A percentile compares a stretch with the other conserved stretches of the same genome.
phyloP scores from a whole-genome alignment of 2,329 filamentous ascomycete species.

The Ophiocordyceps sinensis region DNA sequence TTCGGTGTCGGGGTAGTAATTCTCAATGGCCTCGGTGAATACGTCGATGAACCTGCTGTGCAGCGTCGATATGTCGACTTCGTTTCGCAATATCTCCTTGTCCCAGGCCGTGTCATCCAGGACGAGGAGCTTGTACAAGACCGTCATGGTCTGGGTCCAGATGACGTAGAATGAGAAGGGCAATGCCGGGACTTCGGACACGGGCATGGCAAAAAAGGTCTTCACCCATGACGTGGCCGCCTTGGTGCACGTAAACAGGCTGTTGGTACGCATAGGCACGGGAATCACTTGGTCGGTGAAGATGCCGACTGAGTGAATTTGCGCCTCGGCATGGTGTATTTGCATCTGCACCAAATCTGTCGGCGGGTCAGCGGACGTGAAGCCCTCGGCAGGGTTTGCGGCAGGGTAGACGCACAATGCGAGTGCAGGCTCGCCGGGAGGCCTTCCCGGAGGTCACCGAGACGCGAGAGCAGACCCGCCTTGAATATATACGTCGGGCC shows the following conservation, averaged over 20 bases:
- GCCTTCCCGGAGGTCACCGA: slow-evolving; percentile 12
- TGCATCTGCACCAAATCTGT: slow-evolving; percentile 17
- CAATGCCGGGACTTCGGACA: slow-evolving; percentile 14
- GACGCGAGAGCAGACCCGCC: slow-evolving; percentile 13
- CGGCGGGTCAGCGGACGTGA: neutral
- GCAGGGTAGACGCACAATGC: slow-evolving; percentile 11
- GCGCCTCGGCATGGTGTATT: slow-evolving; percentile 14
- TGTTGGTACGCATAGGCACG: slow-evolving; percentile 15
- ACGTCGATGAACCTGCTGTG: slow-evolving; percentile 19
- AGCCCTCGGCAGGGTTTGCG: too few species aligned
- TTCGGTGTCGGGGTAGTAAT: slow-evolving; percentile 7
- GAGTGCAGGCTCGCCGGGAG: slow-evolving; percentile 10
- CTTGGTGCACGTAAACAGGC: slow-evolving; percentile 21
- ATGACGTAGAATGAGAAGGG: slow-evolving; percentile 20
- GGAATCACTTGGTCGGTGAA: slow-evolving; percentile 16
- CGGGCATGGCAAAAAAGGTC: slow-evolving; percentile 17
- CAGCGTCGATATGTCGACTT: slow-evolving; percentile 19
- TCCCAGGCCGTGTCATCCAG: slow-evolving; percentile 27
- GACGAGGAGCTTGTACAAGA: slow-evolving; percentile 23
- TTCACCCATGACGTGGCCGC: slow-evolving; percentile 22
- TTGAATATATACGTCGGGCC: slow-evolving; percentile 19
- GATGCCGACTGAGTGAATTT: slow-evolving; percentile 18
- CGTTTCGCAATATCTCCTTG: slow-evolving; percentile 18
- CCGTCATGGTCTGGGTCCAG: slow-evolving; percentile 20
- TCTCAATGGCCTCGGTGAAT: slow-evolving; percentile 12